These are phyloP conservation scores for Cocos nucifera DNA, from an alignment of 176 grass and related monocot species.

Conservation along the genomic window DNA sequence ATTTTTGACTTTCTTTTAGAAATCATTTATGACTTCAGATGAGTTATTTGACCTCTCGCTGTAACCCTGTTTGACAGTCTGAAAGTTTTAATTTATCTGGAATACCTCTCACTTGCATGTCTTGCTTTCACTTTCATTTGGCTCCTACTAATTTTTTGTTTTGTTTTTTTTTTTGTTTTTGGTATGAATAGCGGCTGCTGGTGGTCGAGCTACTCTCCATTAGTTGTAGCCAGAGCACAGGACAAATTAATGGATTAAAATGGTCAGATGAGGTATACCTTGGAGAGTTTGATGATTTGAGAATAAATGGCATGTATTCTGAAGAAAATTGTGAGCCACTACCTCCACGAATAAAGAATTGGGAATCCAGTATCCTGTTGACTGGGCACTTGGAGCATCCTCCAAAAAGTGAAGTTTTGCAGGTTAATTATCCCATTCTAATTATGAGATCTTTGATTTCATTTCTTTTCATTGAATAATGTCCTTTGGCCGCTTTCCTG, in stretches of 20 bases:
- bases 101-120: no score
- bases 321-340: constrained; percentile 25
- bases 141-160: background rate
- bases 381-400: constrained; percentile 10
- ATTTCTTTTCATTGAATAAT: no score
- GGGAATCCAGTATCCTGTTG: constrained; percentile 17
- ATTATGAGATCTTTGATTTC: no score
- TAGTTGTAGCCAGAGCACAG: constrained; percentile 27
- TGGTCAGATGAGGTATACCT: constrained; percentile 58
- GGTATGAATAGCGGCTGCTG: constrained; percentile 49
- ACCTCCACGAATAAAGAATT: constrained; percentile 28
- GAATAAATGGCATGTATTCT: constrained; percentile 36
- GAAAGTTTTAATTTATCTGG: no score
- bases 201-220: constrained; percentile 44
- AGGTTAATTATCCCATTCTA: constrained; percentile 29
- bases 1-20: no score
- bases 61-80: background rate
- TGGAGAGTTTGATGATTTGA: constrained; percentile 51
- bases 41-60: background rate
- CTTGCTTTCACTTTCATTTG: background rate
- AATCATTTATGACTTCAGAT: background rate
- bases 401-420: constrained; percentile 39
- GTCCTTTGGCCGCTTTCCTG: no score
- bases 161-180: constrained; percentile 7
- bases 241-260: constrained; percentile 21